Conservation (phyloP, 805 yeast genomes). For the Ogataea zsoltii region DNA sequence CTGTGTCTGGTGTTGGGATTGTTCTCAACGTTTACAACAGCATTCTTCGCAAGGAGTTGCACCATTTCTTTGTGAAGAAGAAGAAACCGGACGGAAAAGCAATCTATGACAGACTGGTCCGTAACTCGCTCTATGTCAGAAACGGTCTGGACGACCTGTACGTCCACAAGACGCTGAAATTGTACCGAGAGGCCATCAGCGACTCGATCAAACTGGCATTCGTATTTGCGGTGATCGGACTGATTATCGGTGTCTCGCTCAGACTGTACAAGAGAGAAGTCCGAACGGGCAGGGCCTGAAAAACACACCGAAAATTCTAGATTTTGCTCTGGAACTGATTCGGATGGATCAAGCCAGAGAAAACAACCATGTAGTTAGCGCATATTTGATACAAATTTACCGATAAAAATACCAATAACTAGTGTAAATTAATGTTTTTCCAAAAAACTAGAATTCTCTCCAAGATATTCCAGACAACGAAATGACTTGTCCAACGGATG, state of each 20-base stretch:
- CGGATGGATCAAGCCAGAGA: too few relatives aligned
- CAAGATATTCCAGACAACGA: conserved; percentile 26
- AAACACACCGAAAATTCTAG: too few relatives aligned
- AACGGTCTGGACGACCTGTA: conserved; percentile 31
- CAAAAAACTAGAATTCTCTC: conserved; percentile 23
- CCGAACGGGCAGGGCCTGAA: neutral
- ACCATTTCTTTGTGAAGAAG: conserved; percentile 31
- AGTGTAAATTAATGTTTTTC: too few relatives aligned
- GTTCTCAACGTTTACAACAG: conserved; percentile 40
- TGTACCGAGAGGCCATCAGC: conserved; percentile 29
- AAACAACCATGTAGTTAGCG: too few relatives aligned
- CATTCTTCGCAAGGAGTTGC: conserved; percentile 32
- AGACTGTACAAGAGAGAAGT: conserved; percentile 18
- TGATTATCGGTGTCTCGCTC: conserved; percentile 25
- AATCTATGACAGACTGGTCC: conserved; percentile 23
- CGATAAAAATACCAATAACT: too few relatives aligned
- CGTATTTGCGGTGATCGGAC: conserved; percentile 27
- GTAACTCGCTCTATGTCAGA: conserved; percentile 31
- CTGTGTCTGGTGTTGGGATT: conserved; percentile 47
- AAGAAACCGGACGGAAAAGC: conserved; percentile 26
- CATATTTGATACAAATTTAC: too few relatives aligned
- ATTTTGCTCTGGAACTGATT: too few relatives aligned
- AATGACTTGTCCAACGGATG: conserved; percentile 23
- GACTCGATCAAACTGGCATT: conserved; percentile 28
- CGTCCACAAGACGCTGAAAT: conserved; percentile 29